Percentiles rank a stretch among this genome's conserved stretches.
Conservation (phyloP, 495 filamentous ascomycete genomes). For the Hypoxylon intermedium region DNA sequence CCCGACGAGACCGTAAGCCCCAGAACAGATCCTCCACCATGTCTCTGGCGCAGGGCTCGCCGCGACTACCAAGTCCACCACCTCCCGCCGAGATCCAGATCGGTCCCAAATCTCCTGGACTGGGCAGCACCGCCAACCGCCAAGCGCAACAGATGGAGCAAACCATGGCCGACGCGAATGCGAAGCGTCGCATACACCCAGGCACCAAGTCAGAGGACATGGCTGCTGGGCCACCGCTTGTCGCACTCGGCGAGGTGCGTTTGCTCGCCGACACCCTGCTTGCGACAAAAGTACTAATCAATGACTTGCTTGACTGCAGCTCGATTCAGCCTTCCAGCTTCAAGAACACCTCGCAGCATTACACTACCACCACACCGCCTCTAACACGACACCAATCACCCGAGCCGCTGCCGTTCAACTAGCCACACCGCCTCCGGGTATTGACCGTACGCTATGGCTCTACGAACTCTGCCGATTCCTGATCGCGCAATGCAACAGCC, state of each 20-base stretch:
- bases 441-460: constrained; percentile 89
- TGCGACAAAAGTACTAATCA: constrained; percentile 8
- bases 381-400: constrained; percentile 70
- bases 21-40: constrained; percentile 39
- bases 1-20: constrained; percentile 11
- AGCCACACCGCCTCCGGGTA: constrained; percentile 76
- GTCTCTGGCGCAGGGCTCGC: constrained; percentile 77
- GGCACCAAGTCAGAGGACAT: constrained; percentile 91
- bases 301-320: constrained; percentile 54
- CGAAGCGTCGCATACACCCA: constrained; percentile 85
- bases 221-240: constrained; percentile 85
- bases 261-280: neutral
- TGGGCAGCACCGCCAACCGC: constrained; percentile 60
- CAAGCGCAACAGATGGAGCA: constrained; percentile 67
- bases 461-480: constrained; percentile 97
- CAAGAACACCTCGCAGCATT: constrained; percentile 96
- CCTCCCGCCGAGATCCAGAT: constrained; percentile 91
- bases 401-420: constrained; percentile 74
- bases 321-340: constrained; percentile 97
- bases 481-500: constrained; percentile 86
- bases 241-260: constrained; percentile 80
- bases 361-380: constrained; percentile 76
- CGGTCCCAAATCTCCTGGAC: constrained; percentile 78
- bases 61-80: constrained; percentile 85
- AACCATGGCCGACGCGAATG: constrained; percentile 57